phyloP scores from a whole-genome alignment of 2,329 filamentous ascomycete species.

The Elsinoe fawcettii region DNA sequence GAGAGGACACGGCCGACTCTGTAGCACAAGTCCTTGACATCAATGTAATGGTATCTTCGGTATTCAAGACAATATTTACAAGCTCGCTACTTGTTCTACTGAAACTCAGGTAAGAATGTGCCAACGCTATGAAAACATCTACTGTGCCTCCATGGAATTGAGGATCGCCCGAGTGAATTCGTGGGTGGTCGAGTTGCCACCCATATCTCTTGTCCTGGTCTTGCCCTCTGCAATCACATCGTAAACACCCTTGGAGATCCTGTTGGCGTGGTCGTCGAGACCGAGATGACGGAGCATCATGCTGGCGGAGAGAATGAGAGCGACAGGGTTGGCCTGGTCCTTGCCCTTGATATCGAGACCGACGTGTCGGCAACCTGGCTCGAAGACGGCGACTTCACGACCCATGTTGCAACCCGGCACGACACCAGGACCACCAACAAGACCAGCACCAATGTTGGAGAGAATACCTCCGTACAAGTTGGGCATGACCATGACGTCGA shows the following conservation, averaged over 20 bases:
- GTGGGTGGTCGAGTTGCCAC: constrained; percentile 78
- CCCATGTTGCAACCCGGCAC: constrained; percentile 99
- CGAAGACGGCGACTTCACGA: constrained; percentile 94
- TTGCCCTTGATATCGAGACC: constrained; percentile 99
- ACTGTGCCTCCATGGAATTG: constrained; percentile 72
- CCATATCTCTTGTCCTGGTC: constrained; percentile 90
- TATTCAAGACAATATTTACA: constrained; percentile 16
- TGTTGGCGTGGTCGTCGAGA: constrained; percentile 95
- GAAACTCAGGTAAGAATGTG: constrained; percentile 13
- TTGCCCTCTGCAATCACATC: constrained; percentile 82
- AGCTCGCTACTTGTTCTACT: constrained; percentile 15
- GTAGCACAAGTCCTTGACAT: not conserved
- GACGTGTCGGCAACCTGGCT: constrained; percentile 98
- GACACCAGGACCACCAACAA: constrained; percentile 93
- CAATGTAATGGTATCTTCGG: constrained; percentile 1
- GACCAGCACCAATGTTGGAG: constrained; percentile 95
- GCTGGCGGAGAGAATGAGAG: constrained; percentile 85
- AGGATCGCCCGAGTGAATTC: constrained; percentile 93
- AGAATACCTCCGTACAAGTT: constrained; percentile 98
- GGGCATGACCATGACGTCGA: constrained; percentile 99
- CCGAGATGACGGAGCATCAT: constrained; percentile 98
- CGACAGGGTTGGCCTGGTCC: constrained; percentile 97
- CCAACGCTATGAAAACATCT: constrained; percentile 13
- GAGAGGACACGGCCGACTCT: constrained; percentile 43
- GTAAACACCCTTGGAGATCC: constrained; percentile 83